Percentiles rank a stretch among this genome's conserved stretches.
phyloP scores from a whole-genome alignment of 2,329 filamentous ascomycete species.

The Cladophialophora carrionii region DNA sequence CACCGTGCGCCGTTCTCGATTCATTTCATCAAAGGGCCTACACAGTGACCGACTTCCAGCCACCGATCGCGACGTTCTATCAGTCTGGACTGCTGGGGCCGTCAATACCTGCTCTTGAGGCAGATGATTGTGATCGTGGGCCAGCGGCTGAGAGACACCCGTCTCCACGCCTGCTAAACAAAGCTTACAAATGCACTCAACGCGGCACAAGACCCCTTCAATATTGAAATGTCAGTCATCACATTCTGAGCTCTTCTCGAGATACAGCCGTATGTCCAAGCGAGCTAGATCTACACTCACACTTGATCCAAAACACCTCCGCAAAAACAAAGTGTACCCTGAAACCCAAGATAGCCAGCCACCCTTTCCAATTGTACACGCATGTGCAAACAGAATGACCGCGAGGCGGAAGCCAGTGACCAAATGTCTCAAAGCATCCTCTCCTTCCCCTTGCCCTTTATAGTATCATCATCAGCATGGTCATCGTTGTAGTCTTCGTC shows the following conservation, averaged over 20 bases:
- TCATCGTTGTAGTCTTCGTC: constrained; percentile 28
- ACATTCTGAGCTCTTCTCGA: neutral
- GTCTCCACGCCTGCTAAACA: constrained; percentile 13
- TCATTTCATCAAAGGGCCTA: neutral
- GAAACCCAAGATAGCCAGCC: neutral
- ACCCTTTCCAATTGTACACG: constrained; percentile 2
- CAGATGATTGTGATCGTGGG: neutral
- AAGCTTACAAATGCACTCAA: constrained; percentile 29
- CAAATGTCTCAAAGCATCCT: constrained; percentile 9
- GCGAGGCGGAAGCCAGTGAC: neutral
- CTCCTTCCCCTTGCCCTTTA: constrained; percentile 24
- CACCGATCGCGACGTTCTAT: neutral
- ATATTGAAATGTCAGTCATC: neutral
- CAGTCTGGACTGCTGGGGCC: neutral
- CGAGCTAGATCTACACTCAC: neutral
- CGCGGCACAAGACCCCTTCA: neutral
- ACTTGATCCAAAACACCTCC: neutral
- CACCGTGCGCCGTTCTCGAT: neutral
- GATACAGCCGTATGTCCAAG: neutral
- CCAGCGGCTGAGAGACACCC: neutral
- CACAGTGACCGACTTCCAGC: neutral
- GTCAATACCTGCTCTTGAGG: neutral
- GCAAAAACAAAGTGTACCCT: neutral
- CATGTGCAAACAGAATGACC: constrained; percentile 9
- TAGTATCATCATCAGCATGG: constrained; percentile 24